Base-by-base conservation (phyloP, 2,329 filamentous ascomycete species). In the Trichoderma asperellum region DNA sequence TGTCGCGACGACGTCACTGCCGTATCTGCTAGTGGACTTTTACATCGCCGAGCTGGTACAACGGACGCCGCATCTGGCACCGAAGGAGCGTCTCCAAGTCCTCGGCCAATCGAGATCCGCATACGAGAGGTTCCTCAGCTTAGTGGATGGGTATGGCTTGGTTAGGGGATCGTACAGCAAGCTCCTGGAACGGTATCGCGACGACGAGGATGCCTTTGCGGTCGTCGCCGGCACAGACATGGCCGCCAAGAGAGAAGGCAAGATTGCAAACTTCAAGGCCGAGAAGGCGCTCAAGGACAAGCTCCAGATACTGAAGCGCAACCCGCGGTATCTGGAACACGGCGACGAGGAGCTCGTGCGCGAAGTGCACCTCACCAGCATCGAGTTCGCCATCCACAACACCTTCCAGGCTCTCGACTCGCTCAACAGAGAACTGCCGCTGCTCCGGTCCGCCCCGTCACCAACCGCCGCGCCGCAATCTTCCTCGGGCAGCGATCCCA, bases 391-490 rank as follows among this genome's bases (percentile, higher is more conserved):
- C 75, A 87, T 90, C 3, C 93, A 97, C 79, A 88, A 92, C 77
- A 86, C 94, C 5, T 96, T 98, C 75, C 92, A 96, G 77, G 87
- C 90, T 0, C 86, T 99, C n/a, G 96, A 98, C 79, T 88, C 92
- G 21, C 85, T 97, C 69, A 92, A 91, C 52, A 91, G 93, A 74
- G 96, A 99, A 81, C 79, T 93, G 68, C 89, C 94, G 70, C 91
- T 99, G 73, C 84, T 99, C 18, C 89, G 91, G 1, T 86, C 90
- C 74, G 92, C 92, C 47, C 92, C 92, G 64, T 85, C 78, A 75
- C 86, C 79, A 35, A 78, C 81, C 68, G 81, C 87, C 72, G 76
- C 81, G 1, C 49, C 63, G 21, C 14, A 24, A 2, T 4, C 24
- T 1, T 18, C 24, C 0, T 18, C 24, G 7, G 35, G 12, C 73